phyloP scores from a whole-genome alignment of 1,284 basidiomycete species.

The Irpex lacteus region DNA sequence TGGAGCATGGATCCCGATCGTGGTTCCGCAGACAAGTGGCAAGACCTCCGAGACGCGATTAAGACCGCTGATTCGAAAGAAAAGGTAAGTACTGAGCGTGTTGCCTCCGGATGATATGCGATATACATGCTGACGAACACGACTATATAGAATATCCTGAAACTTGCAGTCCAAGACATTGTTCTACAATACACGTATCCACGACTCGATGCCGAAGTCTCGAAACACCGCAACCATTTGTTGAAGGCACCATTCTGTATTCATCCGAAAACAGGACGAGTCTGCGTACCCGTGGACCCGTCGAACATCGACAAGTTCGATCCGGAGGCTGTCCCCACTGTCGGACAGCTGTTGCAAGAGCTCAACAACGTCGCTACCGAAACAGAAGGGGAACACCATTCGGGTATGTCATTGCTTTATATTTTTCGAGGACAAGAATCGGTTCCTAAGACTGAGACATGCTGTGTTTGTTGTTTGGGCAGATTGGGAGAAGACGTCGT shows the following conservation, averaged over 20 bases:
- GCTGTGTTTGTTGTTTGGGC: background rate
- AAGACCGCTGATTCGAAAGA: constrained; percentile 29
- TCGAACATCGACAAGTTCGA: constrained; percentile 79
- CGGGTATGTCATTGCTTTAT: constrained; percentile 36
- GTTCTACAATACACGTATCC: constrained; percentile 96
- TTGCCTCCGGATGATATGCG: constrained; percentile 1
- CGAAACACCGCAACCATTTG: constrained; percentile 96
- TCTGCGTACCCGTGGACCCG: constrained; percentile 94
- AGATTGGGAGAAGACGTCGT: constrained; percentile 73
- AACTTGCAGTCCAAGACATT: constrained; percentile 75
- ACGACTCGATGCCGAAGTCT: constrained; percentile 94
- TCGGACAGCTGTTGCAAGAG: constrained; percentile 79
- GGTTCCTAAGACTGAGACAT: too few relatives aligned
- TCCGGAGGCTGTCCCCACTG: constrained; percentile 84
- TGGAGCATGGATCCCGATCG: constrained; percentile 63
- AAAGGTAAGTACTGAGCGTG: constrained; percentile 24
- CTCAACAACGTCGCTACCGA: constrained; percentile 48
- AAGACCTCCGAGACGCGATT: constrained; percentile 51
- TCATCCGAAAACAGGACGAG: constrained; percentile 93
- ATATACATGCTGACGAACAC: background rate
- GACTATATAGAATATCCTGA: constrained; percentile 19
- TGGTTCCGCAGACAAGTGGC: constrained; percentile 72
- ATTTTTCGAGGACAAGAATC: background rate
- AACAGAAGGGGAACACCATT: constrained; percentile 41
- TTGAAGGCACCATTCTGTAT: constrained; percentile 97